Evolutionary conservation across 768 basidiomycete species (phyloP).

Genomic region (Hebeloma cylindrosporum): DNA sequence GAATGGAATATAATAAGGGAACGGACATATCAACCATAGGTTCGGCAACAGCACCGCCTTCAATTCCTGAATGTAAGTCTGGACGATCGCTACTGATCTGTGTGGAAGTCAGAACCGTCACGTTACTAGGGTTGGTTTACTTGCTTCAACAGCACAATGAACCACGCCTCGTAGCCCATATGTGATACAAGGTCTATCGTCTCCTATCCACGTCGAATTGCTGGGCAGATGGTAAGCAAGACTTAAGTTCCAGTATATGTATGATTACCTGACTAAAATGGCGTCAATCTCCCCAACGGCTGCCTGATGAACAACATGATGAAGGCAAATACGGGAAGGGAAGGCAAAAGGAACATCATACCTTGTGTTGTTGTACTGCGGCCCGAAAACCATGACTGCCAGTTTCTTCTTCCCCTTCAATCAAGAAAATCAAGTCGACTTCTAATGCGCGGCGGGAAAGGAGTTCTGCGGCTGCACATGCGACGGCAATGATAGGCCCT

Average conservation of each 20-base stretch:
- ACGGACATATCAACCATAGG: constrained; percentile 92
- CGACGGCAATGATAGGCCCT: constrained; percentile 89
- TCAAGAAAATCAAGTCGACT: constrained; percentile 84
- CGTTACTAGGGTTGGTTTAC: constrained; percentile 1
- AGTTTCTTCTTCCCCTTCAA: constrained; percentile 98
- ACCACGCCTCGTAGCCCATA: constrained; percentile 95
- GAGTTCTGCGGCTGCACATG: constrained; percentile 84
- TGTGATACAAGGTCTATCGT: constrained; percentile 89
- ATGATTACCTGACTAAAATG: constrained; percentile 74
- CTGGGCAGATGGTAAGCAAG: constrained; percentile 34
- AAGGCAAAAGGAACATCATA: constrained; percentile 22
- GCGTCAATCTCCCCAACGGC: constrained; percentile 85
- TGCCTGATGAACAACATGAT: constrained; percentile 43
- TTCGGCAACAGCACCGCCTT: constrained; percentile 85
- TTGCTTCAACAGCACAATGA: constrained; percentile 76
- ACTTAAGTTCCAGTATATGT: not conserved
- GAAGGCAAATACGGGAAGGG: not conserved
- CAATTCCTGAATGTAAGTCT: constrained; percentile 92
- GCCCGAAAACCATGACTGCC: constrained; percentile 85
- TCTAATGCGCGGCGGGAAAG: constrained; percentile 71
- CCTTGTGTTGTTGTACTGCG: constrained; percentile 77
- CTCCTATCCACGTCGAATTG: constrained; percentile 97
- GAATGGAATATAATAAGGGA: not conserved
- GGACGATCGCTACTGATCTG: constrained; percentile 72
- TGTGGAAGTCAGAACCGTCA: not conserved